A percentile compares a stretch with the other conserved stretches of the same genome.
Conservation (phyloP, 2,329 filamentous ascomycete genomes). For the Talaromyces sp. region DNA sequence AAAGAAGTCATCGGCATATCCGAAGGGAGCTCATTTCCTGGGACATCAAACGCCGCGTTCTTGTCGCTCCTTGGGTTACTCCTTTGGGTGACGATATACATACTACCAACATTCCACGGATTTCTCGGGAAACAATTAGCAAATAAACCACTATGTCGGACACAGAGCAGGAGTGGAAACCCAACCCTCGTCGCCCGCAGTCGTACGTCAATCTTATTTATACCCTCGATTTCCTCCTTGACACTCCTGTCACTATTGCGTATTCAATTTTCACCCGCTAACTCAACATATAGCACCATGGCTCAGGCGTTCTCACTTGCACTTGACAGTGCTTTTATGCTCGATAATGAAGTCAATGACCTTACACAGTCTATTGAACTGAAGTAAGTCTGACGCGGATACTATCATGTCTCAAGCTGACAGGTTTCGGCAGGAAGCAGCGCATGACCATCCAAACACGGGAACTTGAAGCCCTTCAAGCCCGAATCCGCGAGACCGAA, state of each 20-base stretch:
- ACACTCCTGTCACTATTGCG: neutral
- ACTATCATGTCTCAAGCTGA: neutral
- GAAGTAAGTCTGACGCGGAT: constrained; percentile 60
- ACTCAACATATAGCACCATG: constrained; percentile 62
- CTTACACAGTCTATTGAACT: constrained; percentile 73
- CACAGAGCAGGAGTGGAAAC: constrained; percentile 74
- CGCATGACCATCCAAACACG: constrained; percentile 68
- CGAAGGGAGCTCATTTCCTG: neutral
- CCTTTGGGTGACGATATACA: constrained; percentile 15
- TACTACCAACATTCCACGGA: constrained; percentile 15
- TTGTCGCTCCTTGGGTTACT: constrained; percentile 2
- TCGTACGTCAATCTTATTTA: constrained; percentile 60
- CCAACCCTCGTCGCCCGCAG: constrained; percentile 69
- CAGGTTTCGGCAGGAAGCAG: constrained; percentile 63
- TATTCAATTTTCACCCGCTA: neutral
- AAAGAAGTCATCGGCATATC: neutral
- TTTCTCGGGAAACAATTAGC: constrained; percentile 14
- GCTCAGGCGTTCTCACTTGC: constrained; percentile 82
- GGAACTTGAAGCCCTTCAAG: constrained; percentile 83
- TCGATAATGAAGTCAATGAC: constrained; percentile 72
- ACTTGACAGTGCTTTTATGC: constrained; percentile 83
- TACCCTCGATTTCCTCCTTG: neutral
- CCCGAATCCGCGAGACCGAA: constrained; percentile 79
- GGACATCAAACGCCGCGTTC: constrained; percentile 2
- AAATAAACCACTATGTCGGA: constrained; percentile 49